Evolutionary conservation across 1,139 yeast species (phyloP), one percentile per base, ranked within the genome.

Genomic region (Candida neerlandica): DNA sequence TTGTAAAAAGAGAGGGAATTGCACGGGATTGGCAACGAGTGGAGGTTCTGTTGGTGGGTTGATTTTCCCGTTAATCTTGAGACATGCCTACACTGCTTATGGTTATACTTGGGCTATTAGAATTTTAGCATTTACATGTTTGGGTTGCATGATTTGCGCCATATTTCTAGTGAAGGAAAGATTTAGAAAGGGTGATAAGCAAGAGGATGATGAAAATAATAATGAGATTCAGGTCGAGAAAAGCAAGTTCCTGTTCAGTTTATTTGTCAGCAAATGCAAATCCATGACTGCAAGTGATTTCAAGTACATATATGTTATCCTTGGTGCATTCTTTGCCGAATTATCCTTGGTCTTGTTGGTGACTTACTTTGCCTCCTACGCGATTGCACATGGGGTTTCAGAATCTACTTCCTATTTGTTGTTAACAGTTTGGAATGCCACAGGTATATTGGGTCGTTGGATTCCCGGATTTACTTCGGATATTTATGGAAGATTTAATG

Each of bases 31-130:
- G 0, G 84, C 86, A 2, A 80, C 86, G 1, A 69, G 78, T 58
- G 89, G 89, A 15, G 89, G 88, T 0, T 78, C 85, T 15, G 67
- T 83, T 10, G 89, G 89, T 12, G 89, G 89, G 32, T 69, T 82
- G 27, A 62, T 78, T 12, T 81, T 84, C 63, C 88, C 90, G 0
- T 70, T 83, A 44, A 73, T 84, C 69, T 71, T 85, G 53, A 69
- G 85, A 52, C 71, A 73, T 34, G 63, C 84, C 14, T 85, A 82
- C 57, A 62, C 64, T 2, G 71, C 71, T 44, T 76, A 81, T 38
- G 89, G 89, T 0, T 85, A 74, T 55, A 64, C 67, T 9, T 84
- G 89, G 89, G 85, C 88, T 0, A 77, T 84, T 51, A 66, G 89
- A 55, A 73, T 79, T 0, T 63, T 82, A 47, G 84, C 81, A 1